Base-by-base conservation (phyloP, 2,329 filamentous ascomycete species). In the Alternaria sp. region DNA sequence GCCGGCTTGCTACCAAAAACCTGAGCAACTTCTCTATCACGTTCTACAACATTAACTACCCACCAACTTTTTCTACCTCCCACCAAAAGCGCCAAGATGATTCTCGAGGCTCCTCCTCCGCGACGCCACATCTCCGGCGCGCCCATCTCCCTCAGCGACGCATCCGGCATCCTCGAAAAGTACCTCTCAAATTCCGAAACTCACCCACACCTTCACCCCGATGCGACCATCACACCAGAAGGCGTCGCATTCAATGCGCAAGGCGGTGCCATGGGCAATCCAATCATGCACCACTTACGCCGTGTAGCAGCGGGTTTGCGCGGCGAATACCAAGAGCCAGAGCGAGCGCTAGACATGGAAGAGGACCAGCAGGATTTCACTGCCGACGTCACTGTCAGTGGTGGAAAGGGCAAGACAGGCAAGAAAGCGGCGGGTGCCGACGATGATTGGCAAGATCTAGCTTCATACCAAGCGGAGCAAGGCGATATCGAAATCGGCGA, bases 251-350 rank as follows among this genome's bases (percentile, higher is more conserved):
- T 81, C 69, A 75, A 77, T 22, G 76, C 81, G 16, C 73, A 80
- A 48, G 77, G 78, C 49, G 83, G 83, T 2, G 76, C 81, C 0
- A 71, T 67, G 18, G 82, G 83, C 44, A 81, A 82, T 8, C 76
- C 86, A n/a, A 78, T 81, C 14, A 77, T 87, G 54, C 83, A 85
- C 70, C 84, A 86, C 67, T 72, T 87, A 46, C 78, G 81, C 38
- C 80, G 85, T 49, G 82, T 87, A 9, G 83, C 84, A 63, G 81
- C 82, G 6, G 85, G 85, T 0, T 65, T 87, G 60, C 72, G 78
- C 20, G 85, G 85, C 22, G 85, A 87, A 73, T 80, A 79, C 63
- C 70, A 86, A 27, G 82, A 78, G 65, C 78, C 78, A 0, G 81
- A 83, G 56, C 72, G 80, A 9, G 77, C 71, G 32, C 71, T 81